Evolutionary conservation across 345 rosid species (phyloP).

Genomic region (Reutealis trisperma): DNA sequence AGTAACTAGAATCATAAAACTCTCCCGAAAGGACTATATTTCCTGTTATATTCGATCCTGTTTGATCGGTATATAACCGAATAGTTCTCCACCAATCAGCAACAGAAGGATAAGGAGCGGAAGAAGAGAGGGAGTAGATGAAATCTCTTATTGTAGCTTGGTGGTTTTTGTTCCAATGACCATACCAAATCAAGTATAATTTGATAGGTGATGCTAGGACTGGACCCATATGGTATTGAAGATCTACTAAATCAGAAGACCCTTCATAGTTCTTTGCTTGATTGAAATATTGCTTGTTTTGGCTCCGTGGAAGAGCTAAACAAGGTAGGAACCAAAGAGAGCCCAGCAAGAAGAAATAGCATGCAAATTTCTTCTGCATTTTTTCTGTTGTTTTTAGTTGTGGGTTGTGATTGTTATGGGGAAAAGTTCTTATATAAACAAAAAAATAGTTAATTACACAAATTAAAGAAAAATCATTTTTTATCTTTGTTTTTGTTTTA

Average conservation of each 20-base stretch:
- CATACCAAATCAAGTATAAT: constrained; percentile 63
- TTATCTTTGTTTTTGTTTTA: too few species aligned
- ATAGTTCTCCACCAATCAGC: constrained; percentile 66
- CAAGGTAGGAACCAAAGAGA: constrained; percentile 15
- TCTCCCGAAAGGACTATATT: constrained; percentile 46
- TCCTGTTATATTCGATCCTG: constrained; percentile 55
- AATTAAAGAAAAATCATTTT: too few species aligned
- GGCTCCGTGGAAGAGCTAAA: constrained; percentile 31
- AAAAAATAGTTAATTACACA: background rate
- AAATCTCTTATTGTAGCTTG: constrained; percentile 59
- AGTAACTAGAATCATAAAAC: constrained; percentile 44
- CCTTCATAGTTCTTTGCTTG: constrained; percentile 50
- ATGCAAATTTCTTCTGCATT: constrained; percentile 25
- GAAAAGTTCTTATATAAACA: constrained; percentile 23
- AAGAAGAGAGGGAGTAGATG: constrained; percentile 52
- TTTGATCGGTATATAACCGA: constrained; percentile 62
- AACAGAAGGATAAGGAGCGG: constrained; percentile 56
- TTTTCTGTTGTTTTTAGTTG: background rate
- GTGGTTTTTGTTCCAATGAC: constrained; percentile 56
- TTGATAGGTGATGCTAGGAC: constrained; percentile 52
- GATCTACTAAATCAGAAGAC: constrained; percentile 50
- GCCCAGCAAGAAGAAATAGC: constrained; percentile 16
- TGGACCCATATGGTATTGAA: constrained; percentile 71
- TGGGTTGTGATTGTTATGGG: background rate
- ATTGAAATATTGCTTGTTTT: constrained; percentile 14